These are phyloP conservation scores for Antarctomyces pellizariae DNA, from an alignment of 495 filamentous ascomycete species.

Conservation along the genomic window DNA sequence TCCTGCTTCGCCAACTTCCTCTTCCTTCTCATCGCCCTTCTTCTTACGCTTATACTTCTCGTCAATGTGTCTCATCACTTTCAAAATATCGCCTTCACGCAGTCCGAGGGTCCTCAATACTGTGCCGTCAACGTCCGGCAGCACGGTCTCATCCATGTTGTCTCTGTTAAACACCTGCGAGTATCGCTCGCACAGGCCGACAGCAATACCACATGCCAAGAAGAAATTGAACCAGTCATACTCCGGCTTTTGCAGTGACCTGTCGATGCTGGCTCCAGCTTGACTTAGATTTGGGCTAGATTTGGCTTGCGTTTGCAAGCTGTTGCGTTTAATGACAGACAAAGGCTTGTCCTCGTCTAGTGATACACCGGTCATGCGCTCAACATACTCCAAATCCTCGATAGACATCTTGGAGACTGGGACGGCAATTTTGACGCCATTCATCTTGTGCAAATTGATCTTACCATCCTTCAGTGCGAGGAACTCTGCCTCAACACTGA, in stretches of 20 bases:
- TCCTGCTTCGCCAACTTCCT: constrained; percentile 32
- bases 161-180: constrained; percentile 69
- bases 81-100: constrained; percentile 88
- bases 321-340: constrained; percentile 41
- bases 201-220: constrained; percentile 68
- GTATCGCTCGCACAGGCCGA: constrained; percentile 83
- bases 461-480: constrained; percentile 84
- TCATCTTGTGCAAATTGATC: constrained; percentile 92
- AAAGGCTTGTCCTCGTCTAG: constrained; percentile 93
- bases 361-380: constrained; percentile 61
- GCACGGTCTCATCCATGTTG: constrained; percentile 80
- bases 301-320: constrained; percentile 10
- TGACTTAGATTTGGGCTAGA: constrained; percentile 6
- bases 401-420: constrained; percentile 86
- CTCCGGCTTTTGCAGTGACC: constrained; percentile 32
- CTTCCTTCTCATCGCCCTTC: constrained; percentile 36
- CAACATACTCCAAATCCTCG: constrained; percentile 86
- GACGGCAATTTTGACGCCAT: constrained; percentile 95
- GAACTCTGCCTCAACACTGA: constrained; percentile 95
- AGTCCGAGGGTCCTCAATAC: constrained; percentile 68
- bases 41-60: constrained; percentile 46
- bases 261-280: constrained; percentile 27
- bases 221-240: constrained; percentile 99
- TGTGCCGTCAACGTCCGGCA: constrained; percentile 66
- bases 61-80: constrained; percentile 79